phyloP scores from a whole-genome alignment of 257 asterid genomes.

The Gentiana dahurica region DNA sequence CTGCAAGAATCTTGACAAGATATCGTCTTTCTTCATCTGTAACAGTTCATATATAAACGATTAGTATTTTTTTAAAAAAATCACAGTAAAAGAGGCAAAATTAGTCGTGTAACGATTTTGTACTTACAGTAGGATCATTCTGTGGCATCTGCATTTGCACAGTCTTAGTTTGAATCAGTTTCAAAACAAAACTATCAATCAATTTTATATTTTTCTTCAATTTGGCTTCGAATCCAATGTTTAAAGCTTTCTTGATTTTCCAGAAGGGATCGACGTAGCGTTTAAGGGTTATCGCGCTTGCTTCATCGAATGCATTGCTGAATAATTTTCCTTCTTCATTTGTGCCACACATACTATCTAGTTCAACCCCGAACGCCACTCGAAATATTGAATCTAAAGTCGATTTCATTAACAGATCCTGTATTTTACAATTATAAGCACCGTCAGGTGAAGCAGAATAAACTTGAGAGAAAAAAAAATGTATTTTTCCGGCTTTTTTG shows the following conservation, averaged over 20 bases:
- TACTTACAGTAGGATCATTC: constrained; percentile 17
- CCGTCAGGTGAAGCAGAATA: constrained; percentile 1
- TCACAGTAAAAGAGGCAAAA: no score
- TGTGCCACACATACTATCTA: constrained; percentile 39
- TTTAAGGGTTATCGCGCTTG: constrained; percentile 36
- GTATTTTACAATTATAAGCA: constrained; percentile 1
- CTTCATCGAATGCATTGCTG: constrained; percentile 43
- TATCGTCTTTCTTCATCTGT: constrained; percentile 39
- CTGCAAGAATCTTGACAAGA: constrained; percentile 42
- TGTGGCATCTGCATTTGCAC: constrained; percentile 24
- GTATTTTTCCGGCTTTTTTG: no score
- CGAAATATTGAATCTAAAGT: constrained; percentile 42
- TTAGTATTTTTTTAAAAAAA: no score
- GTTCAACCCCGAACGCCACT: constrained; percentile 49
- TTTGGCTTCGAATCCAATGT: constrained; percentile 41
- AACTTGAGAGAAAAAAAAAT: not conserved
- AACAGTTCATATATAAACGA: not conserved
- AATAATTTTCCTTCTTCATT: constrained; percentile 32
- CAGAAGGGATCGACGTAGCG: constrained; percentile 46
- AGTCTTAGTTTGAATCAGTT: constrained; percentile 31
- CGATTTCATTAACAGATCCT: constrained; percentile 43
- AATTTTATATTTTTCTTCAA: constrained; percentile 28
- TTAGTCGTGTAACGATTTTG: no score
- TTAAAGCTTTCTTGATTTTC: constrained; percentile 37
- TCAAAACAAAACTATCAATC: constrained; percentile 31